phyloP scores from a whole-genome alignment of 2,329 filamentous ascomycete species.

The Pseudocercospora vitis region DNA sequence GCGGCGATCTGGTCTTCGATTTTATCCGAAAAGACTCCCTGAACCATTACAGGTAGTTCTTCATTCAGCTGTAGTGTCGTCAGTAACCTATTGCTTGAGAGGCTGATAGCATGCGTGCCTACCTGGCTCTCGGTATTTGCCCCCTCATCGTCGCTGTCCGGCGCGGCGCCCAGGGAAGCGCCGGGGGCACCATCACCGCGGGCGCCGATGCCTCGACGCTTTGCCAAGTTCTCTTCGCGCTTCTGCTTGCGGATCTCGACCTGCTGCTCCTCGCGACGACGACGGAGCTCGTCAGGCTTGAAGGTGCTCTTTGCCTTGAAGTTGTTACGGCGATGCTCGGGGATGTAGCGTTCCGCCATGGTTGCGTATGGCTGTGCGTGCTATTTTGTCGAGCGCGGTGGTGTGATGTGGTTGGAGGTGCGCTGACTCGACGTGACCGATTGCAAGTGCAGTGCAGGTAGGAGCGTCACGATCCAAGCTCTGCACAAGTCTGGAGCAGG shows the following conservation, averaged over 20 bases:
- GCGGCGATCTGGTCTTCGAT: slow-evolving; percentile 97
- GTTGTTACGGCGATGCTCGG: slow-evolving; percentile 97
- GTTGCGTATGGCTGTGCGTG: slow-evolving; percentile 43
- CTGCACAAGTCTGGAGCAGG: slow-evolving; percentile 3
- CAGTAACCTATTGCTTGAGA: slow-evolving; percentile 18
- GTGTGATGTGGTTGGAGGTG: slow-evolving; percentile 7
- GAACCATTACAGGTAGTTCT: slow-evolving; percentile 97
- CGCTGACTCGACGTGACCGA: slow-evolving; percentile 10
- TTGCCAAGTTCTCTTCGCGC: slow-evolving; percentile 97
- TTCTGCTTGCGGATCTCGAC: slow-evolving; percentile 99
- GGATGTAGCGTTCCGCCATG: slow-evolving; percentile 99
- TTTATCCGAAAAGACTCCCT: slow-evolving; percentile 96
- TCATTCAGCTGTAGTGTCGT: slow-evolving; percentile 72
- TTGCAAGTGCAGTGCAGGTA: slow-evolving; percentile 3
- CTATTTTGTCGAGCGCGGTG: neutral
- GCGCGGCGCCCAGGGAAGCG: slow-evolving; percentile 79
- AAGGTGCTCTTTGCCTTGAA: slow-evolving; percentile 99
- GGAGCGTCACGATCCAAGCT: neutral
- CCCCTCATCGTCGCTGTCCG: slow-evolving; percentile 96
- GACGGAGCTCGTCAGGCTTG: slow-evolving; percentile 97
- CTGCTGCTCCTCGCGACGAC: slow-evolving; percentile 97
- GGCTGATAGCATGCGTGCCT: slow-evolving; percentile 41
- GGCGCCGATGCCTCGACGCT: slow-evolving; percentile 89
- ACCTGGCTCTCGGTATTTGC: slow-evolving; percentile 96
- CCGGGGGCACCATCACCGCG: slow-evolving; percentile 69